A percentile compares a stretch with the other conserved stretches of the same genome.
These are phyloP conservation scores for Fonsecaea pugnacius DNA, from an alignment of 2,329 filamentous ascomycete genomes.

Conservation along the genomic window DNA sequence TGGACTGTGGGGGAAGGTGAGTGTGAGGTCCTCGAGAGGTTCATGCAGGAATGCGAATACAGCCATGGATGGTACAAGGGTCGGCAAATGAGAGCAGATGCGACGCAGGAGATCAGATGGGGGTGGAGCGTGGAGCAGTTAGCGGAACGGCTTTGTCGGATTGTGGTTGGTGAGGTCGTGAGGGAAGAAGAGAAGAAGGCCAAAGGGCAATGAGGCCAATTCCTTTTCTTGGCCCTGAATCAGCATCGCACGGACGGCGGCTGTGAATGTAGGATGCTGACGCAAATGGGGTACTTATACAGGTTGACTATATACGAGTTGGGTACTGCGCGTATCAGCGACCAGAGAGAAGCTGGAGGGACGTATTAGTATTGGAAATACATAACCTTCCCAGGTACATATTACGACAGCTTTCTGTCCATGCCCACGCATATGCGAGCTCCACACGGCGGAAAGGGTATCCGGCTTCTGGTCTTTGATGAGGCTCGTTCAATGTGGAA, in stretches of 20 bases:
- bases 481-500: no score
- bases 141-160: conserved; percentile 50
- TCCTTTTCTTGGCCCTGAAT: background rate
- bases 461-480: no score
- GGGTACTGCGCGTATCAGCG: no score
- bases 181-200: conserved; percentile 46
- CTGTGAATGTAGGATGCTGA: background rate
- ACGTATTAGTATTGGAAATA: no score
- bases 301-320: no score
- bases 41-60: conserved; percentile 36
- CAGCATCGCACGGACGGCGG: background rate
- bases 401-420: no score
- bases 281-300: background rate
- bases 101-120: conserved; percentile 39
- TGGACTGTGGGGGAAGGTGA: conserved; percentile 32
- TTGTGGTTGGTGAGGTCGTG: conserved; percentile 54
- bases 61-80: conserved; percentile 24
- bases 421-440: no score
- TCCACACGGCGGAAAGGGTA: no score
- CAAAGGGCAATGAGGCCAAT: conserved; percentile 10
- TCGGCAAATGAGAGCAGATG: conserved; percentile 8
- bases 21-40: conserved; percentile 39
- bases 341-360: no score
- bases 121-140: conserved; percentile 51
- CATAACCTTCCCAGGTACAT: no score